Conservation (phyloP, 306 rosid genomes). For the Medicago ruthenica region DNA sequence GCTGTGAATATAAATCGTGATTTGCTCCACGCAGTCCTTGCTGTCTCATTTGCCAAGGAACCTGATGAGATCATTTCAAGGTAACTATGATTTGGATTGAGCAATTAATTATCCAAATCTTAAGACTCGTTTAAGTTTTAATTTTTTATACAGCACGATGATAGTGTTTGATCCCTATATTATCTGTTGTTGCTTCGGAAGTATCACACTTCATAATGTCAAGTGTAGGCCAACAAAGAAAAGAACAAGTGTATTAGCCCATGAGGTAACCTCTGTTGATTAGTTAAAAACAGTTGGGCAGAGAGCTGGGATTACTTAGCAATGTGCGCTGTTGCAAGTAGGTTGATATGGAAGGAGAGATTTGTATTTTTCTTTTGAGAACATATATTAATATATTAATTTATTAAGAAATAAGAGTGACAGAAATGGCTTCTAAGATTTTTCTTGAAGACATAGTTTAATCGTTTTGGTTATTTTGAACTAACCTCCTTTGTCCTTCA, state of each 20-base stretch:
- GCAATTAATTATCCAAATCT: constrained; percentile 8
- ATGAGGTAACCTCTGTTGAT: neutral
- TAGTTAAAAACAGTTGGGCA: neutral
- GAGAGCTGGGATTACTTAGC: too few species aligned
- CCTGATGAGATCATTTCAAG: constrained; percentile 93
- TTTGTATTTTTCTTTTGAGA: too few species aligned
- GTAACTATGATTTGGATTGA: constrained; percentile 48
- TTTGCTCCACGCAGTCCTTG: constrained; percentile 81
- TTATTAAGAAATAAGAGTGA: too few species aligned
- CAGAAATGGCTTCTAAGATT: too few species aligned
- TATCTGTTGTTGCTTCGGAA: neutral
- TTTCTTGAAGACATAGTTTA: too few species aligned
- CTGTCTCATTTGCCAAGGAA: constrained; percentile 89
- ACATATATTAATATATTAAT: too few species aligned
- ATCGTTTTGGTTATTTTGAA: too few species aligned
- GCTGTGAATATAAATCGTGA: constrained; percentile 81
- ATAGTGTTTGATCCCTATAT: neutral
- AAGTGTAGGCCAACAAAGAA: neutral
- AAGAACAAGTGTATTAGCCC: neutral
- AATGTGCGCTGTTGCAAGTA: too few species aligned
- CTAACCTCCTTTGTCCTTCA: too few species aligned
- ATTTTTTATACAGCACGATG: neutral
- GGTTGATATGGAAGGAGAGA: too few species aligned
- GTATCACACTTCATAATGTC: neutral
- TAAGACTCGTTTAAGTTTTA: neutral